A percentile compares a stretch with the other conserved stretches of the same genome.
phyloP scores from a whole-genome alignment of 192 early-diverging fungal species.

The Mortierella claussenii region DNA sequence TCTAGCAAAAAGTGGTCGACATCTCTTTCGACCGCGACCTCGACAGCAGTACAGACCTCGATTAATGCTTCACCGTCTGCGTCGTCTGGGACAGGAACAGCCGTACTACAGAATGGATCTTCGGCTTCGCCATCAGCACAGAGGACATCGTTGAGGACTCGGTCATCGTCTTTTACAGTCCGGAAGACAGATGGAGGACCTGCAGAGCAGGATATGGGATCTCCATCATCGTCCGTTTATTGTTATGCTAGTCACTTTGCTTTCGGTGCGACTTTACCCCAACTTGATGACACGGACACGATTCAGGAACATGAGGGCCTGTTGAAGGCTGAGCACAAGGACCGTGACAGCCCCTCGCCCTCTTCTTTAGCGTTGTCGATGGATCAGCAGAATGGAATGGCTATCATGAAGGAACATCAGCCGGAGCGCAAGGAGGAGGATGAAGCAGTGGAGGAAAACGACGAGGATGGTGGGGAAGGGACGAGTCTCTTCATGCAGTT shows the following conservation, averaged over 20 bases:
- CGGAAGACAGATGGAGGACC: not conserved
- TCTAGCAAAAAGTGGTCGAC: conserved; percentile 1
- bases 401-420: no score
- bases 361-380: no score
- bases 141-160: conserved; percentile 24
- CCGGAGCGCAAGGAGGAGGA: not conserved
- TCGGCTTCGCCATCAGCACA: not conserved
- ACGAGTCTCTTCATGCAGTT: conserved; percentile 62
- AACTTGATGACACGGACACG: conserved; percentile 11
- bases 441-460: conserved; percentile 14
- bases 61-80: conserved; percentile 6
- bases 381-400: not conserved
- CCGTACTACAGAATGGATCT: not conserved
- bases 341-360: no score
- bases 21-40: conserved; percentile 1
- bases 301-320: conserved; percentile 32
- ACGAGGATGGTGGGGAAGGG: conserved; percentile 36
- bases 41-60: conserved; percentile 26
- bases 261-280: not conserved
- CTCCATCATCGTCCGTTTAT: conserved; percentile 10
- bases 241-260: conserved; percentile 1
- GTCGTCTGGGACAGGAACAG: not conserved
- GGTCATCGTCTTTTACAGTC: conserved; percentile 8
- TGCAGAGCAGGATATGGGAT: not conserved
- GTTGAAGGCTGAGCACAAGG: no score